Base-by-base conservation (phyloP, 2,329 filamentous ascomycete genomes). In the Botryotinia convoluta region DNA sequence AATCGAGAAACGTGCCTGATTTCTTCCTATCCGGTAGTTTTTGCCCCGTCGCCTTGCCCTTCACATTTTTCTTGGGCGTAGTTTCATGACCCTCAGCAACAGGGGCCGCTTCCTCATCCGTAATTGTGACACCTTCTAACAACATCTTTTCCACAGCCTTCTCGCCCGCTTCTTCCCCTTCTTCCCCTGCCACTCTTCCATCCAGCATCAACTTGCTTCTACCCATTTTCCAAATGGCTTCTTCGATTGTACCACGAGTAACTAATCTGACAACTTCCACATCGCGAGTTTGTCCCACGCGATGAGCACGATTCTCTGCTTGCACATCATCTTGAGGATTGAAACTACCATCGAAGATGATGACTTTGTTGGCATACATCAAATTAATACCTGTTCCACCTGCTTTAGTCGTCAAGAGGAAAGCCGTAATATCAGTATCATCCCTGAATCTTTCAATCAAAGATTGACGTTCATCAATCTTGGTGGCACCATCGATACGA, bases 261-360 rank as follows among this genome's bases (percentile, higher is more conserved):
- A 99, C 92, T 1, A 99, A 87, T 44, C 94, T 87, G 59, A 97
- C 90, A 59, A 99, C 92, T 81, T 99, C 95, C 1, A 99, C 96
- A 51, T 95, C 92, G 26, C 93, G 87, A 44, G 89, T 95, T 84
- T 99, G 96, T 0, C 96, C 96, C 14, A 99, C 93, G 22, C 96
- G 92, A 83, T 99, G 96, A 0, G 96, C 96, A 29, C 96, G 91
- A 82, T 99, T 98, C 85, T 98, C 96, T 0, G 96, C 96, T 82
- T 99, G 96, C n/a, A 97, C 91, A 80, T 99, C 96, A 78, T 98
- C 95, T 81, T 99, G 96, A 0, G 96, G 96, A 78, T 99, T 99
- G 84, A 98, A 97, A n/a, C 91, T 93, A 76, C 93, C 92, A 82
- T 99, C 96, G 81, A 98, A 98, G 79, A 99, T 96, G 82, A 99